Base-by-base conservation (phyloP, 768 basidiomycete genomes). In the Lentinus brumalis region DNA sequence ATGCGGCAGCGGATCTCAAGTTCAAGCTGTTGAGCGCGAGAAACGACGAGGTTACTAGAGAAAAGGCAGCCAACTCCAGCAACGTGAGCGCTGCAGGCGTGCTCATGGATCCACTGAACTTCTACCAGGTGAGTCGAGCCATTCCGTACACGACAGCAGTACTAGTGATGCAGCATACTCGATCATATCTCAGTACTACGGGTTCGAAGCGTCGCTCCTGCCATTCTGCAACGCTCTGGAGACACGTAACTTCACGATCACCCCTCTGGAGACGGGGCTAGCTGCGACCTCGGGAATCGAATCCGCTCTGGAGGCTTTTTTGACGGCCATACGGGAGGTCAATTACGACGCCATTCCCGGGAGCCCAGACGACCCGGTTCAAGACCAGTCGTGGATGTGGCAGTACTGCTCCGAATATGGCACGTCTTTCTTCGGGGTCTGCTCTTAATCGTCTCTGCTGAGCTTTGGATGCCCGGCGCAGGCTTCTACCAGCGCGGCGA, bases 321-420 rank as follows among this genome's bases (percentile, higher is more conserved):
- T 81, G 16, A 70, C 70, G 3, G 81, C 78, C 0, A 66, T 83
- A 18, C 74, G 71, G 31, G 79, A 82, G 60, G 64, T 81, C 11
- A 77, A 82, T 61, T 82, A 81, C 60, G 78, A 78, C 60, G 74
- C 80, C 15, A 77, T 82, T 38, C 75, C 77, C 0, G 74, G 76
- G 11, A 67, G 66, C 42, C 56, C 74, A 0, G 78, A 80, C 59
- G 80, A 81, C 65, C 79, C 80, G 1, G 77, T 78, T 0, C 63
- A 68, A 52, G 81, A 81, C 56, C 67, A 65, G 46, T 81, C 80
- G 8, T 83, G 81, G 81, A 82, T 81, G 80, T 75, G 81, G 74
- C 81, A 83, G 61, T 82, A 81, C 59, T 82, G 80, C 54, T 81
- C 81, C 0, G 80, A 83, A 67, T 82, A 80, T 60, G 81, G 81